Conservation (phyloP, 2,329 filamentous ascomycete species). For the Aspergillus aculeatinus region DNA sequence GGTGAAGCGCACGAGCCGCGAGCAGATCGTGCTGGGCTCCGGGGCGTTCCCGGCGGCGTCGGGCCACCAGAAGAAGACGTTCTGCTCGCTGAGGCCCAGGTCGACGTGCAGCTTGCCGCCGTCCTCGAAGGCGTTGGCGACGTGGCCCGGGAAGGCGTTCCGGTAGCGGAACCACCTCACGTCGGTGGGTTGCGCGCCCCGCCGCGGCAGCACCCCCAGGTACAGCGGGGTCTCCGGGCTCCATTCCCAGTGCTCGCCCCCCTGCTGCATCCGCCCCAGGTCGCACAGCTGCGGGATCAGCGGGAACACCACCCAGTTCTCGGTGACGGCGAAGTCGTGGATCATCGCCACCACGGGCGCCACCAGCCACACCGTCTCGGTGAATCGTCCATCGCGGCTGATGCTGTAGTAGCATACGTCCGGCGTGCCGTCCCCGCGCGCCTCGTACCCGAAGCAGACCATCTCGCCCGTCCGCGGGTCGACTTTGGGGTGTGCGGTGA, state of each 20-base stretch:
- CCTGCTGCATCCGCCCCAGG: constrained; percentile 39
- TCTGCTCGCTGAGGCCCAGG: constrained; percentile 38
- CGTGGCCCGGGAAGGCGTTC: constrained; percentile 40
- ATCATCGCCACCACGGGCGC: constrained; percentile 42
- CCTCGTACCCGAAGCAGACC: constrained; percentile 52
- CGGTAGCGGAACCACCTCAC: constrained; percentile 41
- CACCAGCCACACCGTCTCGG: constrained; percentile 36
- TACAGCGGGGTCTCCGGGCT: constrained; percentile 32
- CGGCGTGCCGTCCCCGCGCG: constrained; percentile 40
- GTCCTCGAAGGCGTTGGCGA: constrained; percentile 40
- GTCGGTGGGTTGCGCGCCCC: constrained; percentile 30
- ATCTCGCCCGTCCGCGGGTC: constrained; percentile 53
- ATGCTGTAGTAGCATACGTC: constrained; percentile 42
- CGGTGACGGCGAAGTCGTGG: constrained; percentile 45
- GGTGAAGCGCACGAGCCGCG: constrained; percentile 26
- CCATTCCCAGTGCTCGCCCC: constrained; percentile 45
- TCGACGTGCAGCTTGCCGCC: constrained; percentile 35
- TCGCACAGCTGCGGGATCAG: constrained; percentile 38
- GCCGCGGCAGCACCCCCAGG: constrained; percentile 28
- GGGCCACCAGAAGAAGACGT: constrained; percentile 48
- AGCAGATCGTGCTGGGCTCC: constrained; percentile 26
- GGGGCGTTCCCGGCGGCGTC: constrained; percentile 37
- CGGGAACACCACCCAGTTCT: constrained; percentile 40
- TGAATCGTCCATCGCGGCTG: constrained; percentile 29
- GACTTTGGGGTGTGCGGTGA: constrained; percentile 54